phyloP scores from a whole-genome alignment of 2,329 filamentous ascomycete species.

The Scytalidium sp. region DNA sequence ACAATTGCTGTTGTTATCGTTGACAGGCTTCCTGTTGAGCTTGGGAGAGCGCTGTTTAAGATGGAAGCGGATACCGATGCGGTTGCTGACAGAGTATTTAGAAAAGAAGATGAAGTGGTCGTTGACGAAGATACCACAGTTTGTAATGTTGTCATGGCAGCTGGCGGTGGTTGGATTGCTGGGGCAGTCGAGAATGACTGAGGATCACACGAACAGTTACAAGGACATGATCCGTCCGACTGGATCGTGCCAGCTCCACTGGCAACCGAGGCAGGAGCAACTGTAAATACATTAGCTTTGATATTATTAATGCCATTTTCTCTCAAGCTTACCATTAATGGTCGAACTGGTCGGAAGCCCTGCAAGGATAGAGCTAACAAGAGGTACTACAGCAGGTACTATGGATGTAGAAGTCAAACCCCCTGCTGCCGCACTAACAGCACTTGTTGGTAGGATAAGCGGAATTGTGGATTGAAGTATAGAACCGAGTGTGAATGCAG shows the following conservation, averaged over 20 bases:
- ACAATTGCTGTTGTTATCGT: slow-evolving; percentile 7
- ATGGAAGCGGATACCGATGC: too few relatives aligned
- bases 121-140: background rate
- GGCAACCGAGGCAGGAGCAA: slow-evolving; percentile 12
- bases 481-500: background rate
- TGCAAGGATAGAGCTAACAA: background rate
- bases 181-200: slow-evolving; percentile 15
- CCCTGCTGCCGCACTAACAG: background rate
- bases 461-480: background rate
- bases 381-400: background rate
- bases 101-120: background rate
- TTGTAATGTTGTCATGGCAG: slow-evolving; percentile 2
- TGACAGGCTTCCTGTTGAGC: background rate
- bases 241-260: slow-evolving; percentile 11
- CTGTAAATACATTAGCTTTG: background rate
- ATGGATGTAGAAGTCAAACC: background rate
- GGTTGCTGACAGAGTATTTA: background rate
- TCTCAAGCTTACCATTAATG: background rate
- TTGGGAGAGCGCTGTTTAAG: background rate
- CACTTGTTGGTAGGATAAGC: background rate
- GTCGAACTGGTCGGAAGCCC: slow-evolving; percentile 5
- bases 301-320: background rate
- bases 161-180: background rate
- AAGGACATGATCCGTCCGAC: slow-evolving; percentile 16
- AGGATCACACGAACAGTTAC: slow-evolving; percentile 16